Base-by-base conservation (phyloP, 495 filamentous ascomycete genomes). In the Halenospora varia region DNA sequence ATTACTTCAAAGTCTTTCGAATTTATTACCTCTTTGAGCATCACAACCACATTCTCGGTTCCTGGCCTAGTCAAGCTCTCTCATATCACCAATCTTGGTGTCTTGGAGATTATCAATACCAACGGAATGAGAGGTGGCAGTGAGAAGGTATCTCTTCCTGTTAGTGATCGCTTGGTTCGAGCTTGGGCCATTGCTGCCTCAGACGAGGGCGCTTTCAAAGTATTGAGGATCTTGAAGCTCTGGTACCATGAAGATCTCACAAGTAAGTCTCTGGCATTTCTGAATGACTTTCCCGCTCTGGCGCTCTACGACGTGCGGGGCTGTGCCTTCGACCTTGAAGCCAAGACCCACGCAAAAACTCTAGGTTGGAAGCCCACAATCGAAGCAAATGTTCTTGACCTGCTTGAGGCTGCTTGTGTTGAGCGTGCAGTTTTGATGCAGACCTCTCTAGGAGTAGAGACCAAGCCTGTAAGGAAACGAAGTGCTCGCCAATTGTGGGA, bases 51-150 rank as follows among this genome's bases (percentile, higher is more conserved):
- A 4, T 53, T 60, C 22, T 19, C 59, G 4, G n/a, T 58, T n/a
- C 45, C 42, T 10, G 65, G 65, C 24, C 56, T 67, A 2, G 60
- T 67, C 19, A 57, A 59, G 42, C 40, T 67, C 0, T 62, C 65
- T 0, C 22, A 52, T 6, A 48, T 67, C 15, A 51, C 41, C 10
- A 67, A 65, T 26, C 49, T 67, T 15, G 56, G 56, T 18, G 29
- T 58, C 40, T 46, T 67, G 10, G 64, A 67, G 42, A 57, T 67
- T 20, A 42, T 57, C 8, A 55, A 56, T 19, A 41, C 17, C 9
- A 8, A 19, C 8, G 20, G 40, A 40, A 22, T 13, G 48, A 22
- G 25, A 18, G 6, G 19, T 13, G n/a, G 17, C 2, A 10, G 13
- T 25, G 19, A 19, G 6, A 25, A 10, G 10, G 11, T n/a, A n/a